These are phyloP conservation scores for Pseudisothecium myosuroides DNA, from an alignment of 225 moss, liverwort and hornwort species.

Conservation along the genomic window DNA sequence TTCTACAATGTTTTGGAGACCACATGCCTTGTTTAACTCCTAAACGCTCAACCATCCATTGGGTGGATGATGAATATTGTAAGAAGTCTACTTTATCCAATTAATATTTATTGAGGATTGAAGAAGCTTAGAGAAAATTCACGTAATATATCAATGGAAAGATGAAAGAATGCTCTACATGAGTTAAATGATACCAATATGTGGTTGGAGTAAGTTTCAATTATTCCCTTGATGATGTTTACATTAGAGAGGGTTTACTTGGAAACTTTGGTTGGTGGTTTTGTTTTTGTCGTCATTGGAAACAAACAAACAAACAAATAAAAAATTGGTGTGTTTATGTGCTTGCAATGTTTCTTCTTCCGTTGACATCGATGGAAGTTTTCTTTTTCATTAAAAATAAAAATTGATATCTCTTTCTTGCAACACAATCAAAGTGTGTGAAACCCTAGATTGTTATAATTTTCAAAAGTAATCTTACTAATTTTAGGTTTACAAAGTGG, in stretches of 20 bases:
- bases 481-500: not conserved
- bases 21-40: not conserved
- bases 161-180: not conserved
- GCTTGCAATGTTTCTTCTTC: not conserved
- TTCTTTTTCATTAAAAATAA: not conserved
- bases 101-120: not conserved
- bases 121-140: not conserved
- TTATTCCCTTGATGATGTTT: fast-evolving
- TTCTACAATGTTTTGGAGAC: not conserved
- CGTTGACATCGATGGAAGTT: too few relatives aligned
- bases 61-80: not conserved
- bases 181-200: not conserved
- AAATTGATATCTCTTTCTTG: not conserved
- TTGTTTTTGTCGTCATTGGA: fast-evolving
- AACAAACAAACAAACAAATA: not conserved
- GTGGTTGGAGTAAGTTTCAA: not conserved
- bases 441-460: not conserved
- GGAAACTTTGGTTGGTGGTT: not conserved
- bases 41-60: not conserved
- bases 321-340: fast-evolving
- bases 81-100: not conserved
- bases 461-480: not conserved
- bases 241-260: fast-evolving
- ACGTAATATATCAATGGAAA: not conserved
- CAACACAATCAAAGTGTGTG: fast-evolving